These are phyloP conservation scores for Neonectria ditissima DNA, from an alignment of 2,329 filamentous ascomycete species.

Conservation along the genomic window DNA sequence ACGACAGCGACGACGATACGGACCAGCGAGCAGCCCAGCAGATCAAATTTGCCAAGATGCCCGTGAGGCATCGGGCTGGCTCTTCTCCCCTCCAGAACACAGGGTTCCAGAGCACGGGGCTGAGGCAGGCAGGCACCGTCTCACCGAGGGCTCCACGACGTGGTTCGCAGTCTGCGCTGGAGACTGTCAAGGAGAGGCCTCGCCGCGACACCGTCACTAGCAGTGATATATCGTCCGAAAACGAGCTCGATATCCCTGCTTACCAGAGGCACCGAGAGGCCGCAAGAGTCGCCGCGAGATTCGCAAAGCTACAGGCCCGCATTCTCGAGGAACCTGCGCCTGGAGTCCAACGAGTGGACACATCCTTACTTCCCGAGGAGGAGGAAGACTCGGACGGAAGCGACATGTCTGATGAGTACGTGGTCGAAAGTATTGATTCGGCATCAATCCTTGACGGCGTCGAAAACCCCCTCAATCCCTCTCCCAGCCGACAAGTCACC, in stretches of 20 bases:
- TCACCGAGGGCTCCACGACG: constrained; percentile 66
- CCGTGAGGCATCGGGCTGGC: constrained; percentile 84
- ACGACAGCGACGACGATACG: constrained; percentile 84
- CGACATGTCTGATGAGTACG: constrained; percentile 73
- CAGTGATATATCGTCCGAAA: constrained; percentile 86
- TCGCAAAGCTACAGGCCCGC: constrained; percentile 52
- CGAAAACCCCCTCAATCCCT: constrained; percentile 67
- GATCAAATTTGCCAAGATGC: constrained; percentile 97
- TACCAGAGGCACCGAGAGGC: constrained; percentile 74
- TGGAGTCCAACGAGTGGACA: constrained; percentile 59
- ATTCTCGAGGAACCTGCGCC: constrained; percentile 54
- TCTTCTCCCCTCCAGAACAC: constrained; percentile 86
- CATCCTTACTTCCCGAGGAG: constrained; percentile 66
- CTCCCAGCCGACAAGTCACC: constrained; percentile 66
- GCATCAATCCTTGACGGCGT: constrained; percentile 76
- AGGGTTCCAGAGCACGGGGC: constrained; percentile 71
- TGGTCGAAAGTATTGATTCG: constrained; percentile 73
- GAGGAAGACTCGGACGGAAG: constrained; percentile 72
- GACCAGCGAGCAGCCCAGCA: constrained; percentile 84
- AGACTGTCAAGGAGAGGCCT: constrained; percentile 76
- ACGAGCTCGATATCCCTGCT: constrained; percentile 76
- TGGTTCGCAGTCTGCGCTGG: constrained; percentile 78
- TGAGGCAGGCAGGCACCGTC: constrained; percentile 63
- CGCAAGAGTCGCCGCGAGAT: constrained; percentile 65
- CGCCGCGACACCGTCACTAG: constrained; percentile 83